These are phyloP conservation scores for Paracoccidioides brasiliensis DNA, from an alignment of 2,329 filamentous ascomycete species.

Conservation along the genomic window DNA sequence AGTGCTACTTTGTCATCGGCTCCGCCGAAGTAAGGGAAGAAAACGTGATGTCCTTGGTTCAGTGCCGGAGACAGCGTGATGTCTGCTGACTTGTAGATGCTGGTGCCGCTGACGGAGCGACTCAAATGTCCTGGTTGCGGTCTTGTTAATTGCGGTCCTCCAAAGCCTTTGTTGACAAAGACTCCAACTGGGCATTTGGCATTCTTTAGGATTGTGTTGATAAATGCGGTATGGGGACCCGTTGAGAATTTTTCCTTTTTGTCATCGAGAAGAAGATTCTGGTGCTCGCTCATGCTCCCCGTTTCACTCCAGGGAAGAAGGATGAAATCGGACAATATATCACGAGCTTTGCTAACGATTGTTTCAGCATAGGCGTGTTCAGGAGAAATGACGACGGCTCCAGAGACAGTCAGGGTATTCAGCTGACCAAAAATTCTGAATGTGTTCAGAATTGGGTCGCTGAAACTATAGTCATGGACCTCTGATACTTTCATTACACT, in stretches of 20 bases:
- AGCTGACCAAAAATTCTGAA: conserved; percentile 81
- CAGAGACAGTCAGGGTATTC: conserved; percentile 69
- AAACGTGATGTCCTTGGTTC: conserved; percentile 67
- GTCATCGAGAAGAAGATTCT: conserved; percentile 37
- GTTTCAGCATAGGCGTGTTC: conserved; percentile 68
- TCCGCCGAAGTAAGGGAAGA: conserved; percentile 77
- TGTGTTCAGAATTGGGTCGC: conserved; percentile 79
- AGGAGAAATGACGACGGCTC: conserved; percentile 67
- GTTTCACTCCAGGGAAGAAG: conserved; percentile 85
- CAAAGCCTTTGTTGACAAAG: conserved; percentile 62
- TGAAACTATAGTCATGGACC: conserved; percentile 55
- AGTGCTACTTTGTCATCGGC: conserved; percentile 70
- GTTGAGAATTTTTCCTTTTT: conserved; percentile 45
- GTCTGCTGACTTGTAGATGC: conserved; percentile 47
- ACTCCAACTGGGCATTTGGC: conserved; percentile 59
- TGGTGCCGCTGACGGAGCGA: conserved; percentile 43
- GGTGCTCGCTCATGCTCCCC: conserved; percentile 58
- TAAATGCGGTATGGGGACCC: conserved; percentile 57
- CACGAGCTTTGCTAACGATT: conserved; percentile 54
- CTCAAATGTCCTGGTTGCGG: conserved; percentile 25
- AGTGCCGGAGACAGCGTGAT: conserved; percentile 44
- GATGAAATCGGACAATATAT: conserved; percentile 59
- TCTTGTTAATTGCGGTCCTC: conserved; percentile 22
- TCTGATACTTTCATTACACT: conserved; percentile 91
- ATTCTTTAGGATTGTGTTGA: conserved; percentile 52